These are phyloP conservation scores for Filobasidium floriforme DNA, from an alignment of 768 basidiomycete genomes.

Conservation along the genomic window DNA sequence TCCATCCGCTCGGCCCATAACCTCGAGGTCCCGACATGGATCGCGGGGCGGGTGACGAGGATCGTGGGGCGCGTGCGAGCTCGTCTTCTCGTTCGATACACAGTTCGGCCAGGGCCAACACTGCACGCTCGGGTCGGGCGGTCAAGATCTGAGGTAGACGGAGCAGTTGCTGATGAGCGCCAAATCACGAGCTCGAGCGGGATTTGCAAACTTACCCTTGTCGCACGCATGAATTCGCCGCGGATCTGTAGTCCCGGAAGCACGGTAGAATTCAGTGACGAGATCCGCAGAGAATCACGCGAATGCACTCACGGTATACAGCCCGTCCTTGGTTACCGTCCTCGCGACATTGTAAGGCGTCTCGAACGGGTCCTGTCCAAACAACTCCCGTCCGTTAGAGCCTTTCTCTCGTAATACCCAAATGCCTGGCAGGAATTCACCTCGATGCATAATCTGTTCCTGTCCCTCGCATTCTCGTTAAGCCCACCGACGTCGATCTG, in stretches of 20 bases:
- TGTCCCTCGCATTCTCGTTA: constrained; percentile 56
- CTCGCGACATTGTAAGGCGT: constrained; percentile 91
- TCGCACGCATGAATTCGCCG: constrained; percentile 95
- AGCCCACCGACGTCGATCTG: constrained; percentile 46
- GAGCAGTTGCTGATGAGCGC: background rate
- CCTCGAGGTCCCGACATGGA: constrained; percentile 8
- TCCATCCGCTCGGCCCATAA: constrained; percentile 17
- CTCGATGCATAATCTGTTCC: constrained; percentile 94
- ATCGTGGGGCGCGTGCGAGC: constrained; percentile 44
- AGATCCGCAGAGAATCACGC: background rate
- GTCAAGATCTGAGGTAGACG: constrained; percentile 57
- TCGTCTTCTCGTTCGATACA: constrained; percentile 74
- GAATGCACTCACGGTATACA: constrained; percentile 66
- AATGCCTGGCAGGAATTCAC: too few relatives aligned
- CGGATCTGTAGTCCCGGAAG: constrained; percentile 60
- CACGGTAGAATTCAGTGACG: constrained; percentile 3
- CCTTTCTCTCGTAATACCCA: too few relatives aligned
- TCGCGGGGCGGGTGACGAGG: constrained; percentile 40
- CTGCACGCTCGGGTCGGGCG: constrained; percentile 69
- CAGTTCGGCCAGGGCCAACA: constrained; percentile 73
- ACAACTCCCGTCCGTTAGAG: too few relatives aligned
- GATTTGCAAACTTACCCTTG: constrained; percentile 42
- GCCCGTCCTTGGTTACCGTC: constrained; percentile 90
- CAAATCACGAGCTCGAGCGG: background rate
- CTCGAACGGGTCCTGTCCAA: constrained; percentile 97